Evolutionary conservation across 345 rosid genomes (phyloP).

Genomic region (Citropsis articulata): DNA sequence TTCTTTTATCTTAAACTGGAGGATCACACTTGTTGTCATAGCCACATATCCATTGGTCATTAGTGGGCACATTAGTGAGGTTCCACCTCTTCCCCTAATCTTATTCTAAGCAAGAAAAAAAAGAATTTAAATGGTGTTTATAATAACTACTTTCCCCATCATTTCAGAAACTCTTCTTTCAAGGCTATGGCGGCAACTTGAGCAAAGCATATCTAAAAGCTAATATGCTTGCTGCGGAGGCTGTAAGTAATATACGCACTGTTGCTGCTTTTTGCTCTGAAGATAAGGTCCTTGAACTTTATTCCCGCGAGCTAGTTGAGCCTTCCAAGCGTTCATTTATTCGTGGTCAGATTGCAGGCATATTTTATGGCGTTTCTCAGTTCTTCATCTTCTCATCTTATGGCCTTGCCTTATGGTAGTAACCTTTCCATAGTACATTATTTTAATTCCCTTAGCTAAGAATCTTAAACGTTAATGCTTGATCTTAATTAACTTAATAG

Average conservation of each 20-base stretch:
- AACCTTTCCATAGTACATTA: not conserved
- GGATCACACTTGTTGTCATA: slow-evolving; percentile 81
- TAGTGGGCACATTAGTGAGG: slow-evolving; percentile 98
- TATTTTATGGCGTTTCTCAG: slow-evolving; percentile 88
- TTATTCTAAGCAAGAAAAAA: not conserved
- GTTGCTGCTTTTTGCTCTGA: slow-evolving; percentile 93
- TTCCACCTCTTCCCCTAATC: slow-evolving; percentile 20
- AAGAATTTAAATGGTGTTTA: not conserved
- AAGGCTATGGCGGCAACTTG: slow-evolving; percentile 93
- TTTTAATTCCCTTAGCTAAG: not conserved
- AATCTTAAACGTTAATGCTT: not conserved
- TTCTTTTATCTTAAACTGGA: slow-evolving; percentile 90
- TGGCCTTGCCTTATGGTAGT: slow-evolving; percentile 91
- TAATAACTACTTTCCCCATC: not conserved
- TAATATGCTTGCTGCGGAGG: slow-evolving; percentile 95
- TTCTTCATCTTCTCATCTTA: slow-evolving; percentile 96
- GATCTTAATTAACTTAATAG: slow-evolving; percentile 31
- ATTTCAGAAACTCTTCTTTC: slow-evolving; percentile 88
- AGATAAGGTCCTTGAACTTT: slow-evolving; percentile 79
- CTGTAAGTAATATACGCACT: slow-evolving; percentile 89
- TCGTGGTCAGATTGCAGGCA: slow-evolving; percentile 92
- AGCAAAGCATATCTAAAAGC: slow-evolving; percentile 93
- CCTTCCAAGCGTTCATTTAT: slow-evolving; percentile 71
- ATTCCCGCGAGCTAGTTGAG: slow-evolving; percentile 69
- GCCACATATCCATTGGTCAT: slow-evolving; percentile 84